Conservation (phyloP, 179 eudicot species). For the Patellifolia procumbens region DNA sequence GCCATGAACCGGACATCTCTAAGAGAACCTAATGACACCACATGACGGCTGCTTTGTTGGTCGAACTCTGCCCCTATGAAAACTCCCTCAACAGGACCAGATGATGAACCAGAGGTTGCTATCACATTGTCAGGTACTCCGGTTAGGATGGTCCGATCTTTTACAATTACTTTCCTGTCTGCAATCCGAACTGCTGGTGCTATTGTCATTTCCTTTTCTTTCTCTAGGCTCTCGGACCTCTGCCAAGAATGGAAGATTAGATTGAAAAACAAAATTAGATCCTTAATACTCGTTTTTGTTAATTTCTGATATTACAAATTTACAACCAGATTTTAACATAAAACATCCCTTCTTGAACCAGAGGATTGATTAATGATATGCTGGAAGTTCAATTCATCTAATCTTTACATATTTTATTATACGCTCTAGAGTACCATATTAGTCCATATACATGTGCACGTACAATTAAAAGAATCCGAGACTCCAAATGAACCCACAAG, state of each 20-base stretch:
- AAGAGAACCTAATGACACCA: slow-evolving; percentile 61
- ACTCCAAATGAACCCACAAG: too few relatives aligned
- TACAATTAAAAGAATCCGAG: too few relatives aligned
- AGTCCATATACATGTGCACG: too few relatives aligned
- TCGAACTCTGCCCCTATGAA: slow-evolving; percentile 70
- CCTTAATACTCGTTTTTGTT: background rate
- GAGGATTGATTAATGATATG: too few relatives aligned
- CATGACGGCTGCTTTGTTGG: slow-evolving; percentile 50
- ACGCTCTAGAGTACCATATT: too few relatives aligned
- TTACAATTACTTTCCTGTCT: slow-evolving; percentile 60
- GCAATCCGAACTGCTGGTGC: slow-evolving; percentile 57
- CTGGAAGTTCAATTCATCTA: too few relatives aligned
- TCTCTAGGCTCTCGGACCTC: slow-evolving; percentile 23
- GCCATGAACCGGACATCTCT: slow-evolving; percentile 72
- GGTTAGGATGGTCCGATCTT: slow-evolving; percentile 63
- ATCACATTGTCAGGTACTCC: slow-evolving; percentile 67
- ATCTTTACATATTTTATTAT: too few relatives aligned
- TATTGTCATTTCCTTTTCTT: slow-evolving; percentile 59
- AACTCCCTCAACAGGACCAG: slow-evolving; percentile 65
- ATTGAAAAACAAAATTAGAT: background rate
- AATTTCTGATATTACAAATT: background rate
- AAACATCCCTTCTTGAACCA: background rate
- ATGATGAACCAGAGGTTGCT: slow-evolving; percentile 51
- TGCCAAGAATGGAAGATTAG: background rate
- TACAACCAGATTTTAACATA: background rate